A percentile compares a stretch with the other conserved stretches of the same genome.
Conservation (phyloP, 768 basidiomycete genomes). For the Russula sp. region DNA sequence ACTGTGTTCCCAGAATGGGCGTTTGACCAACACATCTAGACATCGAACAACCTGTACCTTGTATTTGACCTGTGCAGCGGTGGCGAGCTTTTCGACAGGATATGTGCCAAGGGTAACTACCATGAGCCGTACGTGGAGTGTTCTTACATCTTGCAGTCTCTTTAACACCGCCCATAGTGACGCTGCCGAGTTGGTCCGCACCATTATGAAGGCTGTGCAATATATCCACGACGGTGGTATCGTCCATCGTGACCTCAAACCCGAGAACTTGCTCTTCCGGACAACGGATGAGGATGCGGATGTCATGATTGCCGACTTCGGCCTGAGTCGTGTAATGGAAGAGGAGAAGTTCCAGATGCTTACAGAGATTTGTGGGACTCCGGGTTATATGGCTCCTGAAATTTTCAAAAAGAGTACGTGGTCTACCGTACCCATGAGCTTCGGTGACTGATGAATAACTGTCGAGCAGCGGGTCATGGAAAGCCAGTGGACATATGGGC, state of each 20-base stretch:
- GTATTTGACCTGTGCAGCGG: conserved; percentile 96
- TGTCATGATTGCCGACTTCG: conserved; percentile 97
- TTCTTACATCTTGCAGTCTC: conserved; percentile 29
- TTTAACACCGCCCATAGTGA: conserved; percentile 52
- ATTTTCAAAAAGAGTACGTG: conserved; percentile 87
- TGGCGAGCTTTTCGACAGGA: conserved; percentile 97
- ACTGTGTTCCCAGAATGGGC: conserved; percentile 9
- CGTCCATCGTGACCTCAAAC: conserved; percentile 96
- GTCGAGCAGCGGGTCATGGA: conserved; percentile 70
- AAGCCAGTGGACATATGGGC: conserved; percentile 97
- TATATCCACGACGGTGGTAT: conserved; percentile 92
- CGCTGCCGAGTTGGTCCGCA: conserved; percentile 83
- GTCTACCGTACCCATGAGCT: not conserved
- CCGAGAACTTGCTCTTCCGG: conserved; percentile 96
- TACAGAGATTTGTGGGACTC: conserved; percentile 95
- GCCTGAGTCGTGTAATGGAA: conserved; percentile 85
- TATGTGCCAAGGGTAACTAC: conserved; percentile 96
- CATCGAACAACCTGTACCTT: conserved; percentile 89
- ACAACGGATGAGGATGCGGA: conserved; percentile 86
- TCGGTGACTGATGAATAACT: conserved; percentile 11
- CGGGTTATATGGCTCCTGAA: conserved; percentile 95
- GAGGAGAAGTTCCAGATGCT: conserved; percentile 83
- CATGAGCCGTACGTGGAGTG: conserved; percentile 75
- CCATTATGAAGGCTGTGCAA: conserved; percentile 80
- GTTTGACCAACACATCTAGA: conserved; percentile 44